Evolutionary conservation across 148 eudicot genomes (phyloP).

Genomic region (Simmondsia chinensis): DNA sequence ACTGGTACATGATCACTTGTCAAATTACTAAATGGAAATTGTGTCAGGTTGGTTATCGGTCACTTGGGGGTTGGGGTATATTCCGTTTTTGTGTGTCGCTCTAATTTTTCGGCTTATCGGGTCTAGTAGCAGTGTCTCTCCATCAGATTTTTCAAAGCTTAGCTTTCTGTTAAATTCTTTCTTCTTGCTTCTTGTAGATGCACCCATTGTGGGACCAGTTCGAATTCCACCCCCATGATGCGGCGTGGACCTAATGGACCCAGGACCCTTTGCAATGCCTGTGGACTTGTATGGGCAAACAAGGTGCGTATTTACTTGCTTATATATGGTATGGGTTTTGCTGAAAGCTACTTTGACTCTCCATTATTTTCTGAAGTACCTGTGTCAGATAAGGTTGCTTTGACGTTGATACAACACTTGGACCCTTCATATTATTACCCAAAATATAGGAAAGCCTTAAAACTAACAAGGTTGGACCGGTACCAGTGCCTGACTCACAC

Average conservation of each 20-base stretch:
- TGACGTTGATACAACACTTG: neutral
- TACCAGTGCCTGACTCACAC: neutral
- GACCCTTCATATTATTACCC: too few relatives aligned
- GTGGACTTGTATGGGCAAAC: constrained; percentile 82
- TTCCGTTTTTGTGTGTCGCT: too few relatives aligned
- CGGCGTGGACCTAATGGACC: constrained; percentile 89
- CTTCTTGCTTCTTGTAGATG: constrained; percentile 24
- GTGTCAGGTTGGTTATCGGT: too few relatives aligned
- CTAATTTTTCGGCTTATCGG: too few relatives aligned
- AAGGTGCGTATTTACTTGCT: constrained; percentile 34
- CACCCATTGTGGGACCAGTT: constrained; percentile 54
- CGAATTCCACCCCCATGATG: constrained; percentile 73
- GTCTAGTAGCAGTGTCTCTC: too few relatives aligned
- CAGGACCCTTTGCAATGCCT: constrained; percentile 86
- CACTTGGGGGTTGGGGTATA: too few relatives aligned
- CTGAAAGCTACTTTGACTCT: neutral
- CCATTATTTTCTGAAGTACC: neutral
- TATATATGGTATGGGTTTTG: neutral
- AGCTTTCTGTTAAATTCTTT: too few relatives aligned
- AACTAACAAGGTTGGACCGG: too few relatives aligned
- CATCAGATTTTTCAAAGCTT: too few relatives aligned
- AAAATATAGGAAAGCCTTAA: too few relatives aligned
- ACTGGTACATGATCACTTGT: too few relatives aligned
- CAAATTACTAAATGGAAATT: too few relatives aligned
- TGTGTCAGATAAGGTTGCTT: neutral